Conservation (phyloP, 371 early-diverging fungal species). For the Mucor indicus region DNA sequence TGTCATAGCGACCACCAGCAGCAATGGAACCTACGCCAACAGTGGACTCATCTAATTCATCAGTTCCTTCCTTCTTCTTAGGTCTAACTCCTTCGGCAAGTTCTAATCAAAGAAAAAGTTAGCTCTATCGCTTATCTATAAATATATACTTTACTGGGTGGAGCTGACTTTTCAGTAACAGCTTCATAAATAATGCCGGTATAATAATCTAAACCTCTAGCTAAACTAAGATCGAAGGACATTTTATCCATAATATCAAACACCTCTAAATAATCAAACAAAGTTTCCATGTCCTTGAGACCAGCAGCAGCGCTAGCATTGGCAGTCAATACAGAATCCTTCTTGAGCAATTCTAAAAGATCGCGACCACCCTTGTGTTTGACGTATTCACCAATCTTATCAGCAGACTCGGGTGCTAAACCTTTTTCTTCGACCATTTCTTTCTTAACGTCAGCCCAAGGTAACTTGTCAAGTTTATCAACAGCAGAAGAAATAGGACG, state of each 20-base stretch:
- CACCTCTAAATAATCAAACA: slow-evolving; percentile 88
- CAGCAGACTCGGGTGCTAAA: slow-evolving; percentile 74
- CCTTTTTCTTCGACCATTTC: slow-evolving; percentile 96
- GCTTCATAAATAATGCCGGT: slow-evolving; percentile 99
- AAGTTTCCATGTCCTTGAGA: slow-evolving; percentile 82
- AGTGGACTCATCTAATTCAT: slow-evolving; percentile 72
- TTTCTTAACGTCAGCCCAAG: slow-evolving; percentile 93
- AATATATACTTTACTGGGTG: slow-evolving; percentile 39
- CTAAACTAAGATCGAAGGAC: slow-evolving; percentile 94
- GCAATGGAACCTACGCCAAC: slow-evolving; percentile 97
- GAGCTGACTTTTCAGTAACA: slow-evolving; percentile 68
- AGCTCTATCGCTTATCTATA: neutral
- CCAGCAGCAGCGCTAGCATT: slow-evolving; percentile 81
- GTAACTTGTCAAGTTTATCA: slow-evolving; percentile 93
- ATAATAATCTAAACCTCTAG: slow-evolving; percentile 99
- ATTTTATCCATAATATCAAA: slow-evolving; percentile 74
- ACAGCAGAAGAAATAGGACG: slow-evolving; percentile 96
- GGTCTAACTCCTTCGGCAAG: slow-evolving; percentile 35
- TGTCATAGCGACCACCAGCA: slow-evolving; percentile 99
- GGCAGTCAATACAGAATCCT: slow-evolving; percentile 60
- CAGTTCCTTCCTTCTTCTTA: slow-evolving; percentile 38
- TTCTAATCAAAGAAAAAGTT: slow-evolving; percentile 8
- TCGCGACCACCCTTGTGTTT: slow-evolving; percentile 81
- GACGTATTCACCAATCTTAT: slow-evolving; percentile 90
- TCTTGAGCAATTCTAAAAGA: slow-evolving; percentile 66